These are phyloP conservation scores for Yarrowia hollandica DNA, from an alignment of 805 yeast species.

Conservation along the genomic window DNA sequence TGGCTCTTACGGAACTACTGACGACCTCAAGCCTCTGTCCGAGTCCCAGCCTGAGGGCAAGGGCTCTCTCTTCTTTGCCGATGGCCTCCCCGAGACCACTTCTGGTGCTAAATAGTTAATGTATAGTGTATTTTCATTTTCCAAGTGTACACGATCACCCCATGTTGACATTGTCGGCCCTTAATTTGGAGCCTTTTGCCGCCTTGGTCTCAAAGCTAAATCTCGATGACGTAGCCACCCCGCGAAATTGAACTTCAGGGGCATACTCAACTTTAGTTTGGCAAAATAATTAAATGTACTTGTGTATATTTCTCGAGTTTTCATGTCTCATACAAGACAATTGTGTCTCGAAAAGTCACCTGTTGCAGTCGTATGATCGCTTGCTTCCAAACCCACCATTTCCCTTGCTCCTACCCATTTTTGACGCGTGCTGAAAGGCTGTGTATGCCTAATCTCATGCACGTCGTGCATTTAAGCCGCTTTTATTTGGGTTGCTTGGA, in stretches of 20 bases:
- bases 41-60: conserved; percentile 30
- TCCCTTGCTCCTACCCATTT: neutral
- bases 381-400: neutral
- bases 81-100: conserved; percentile 42
- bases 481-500: too few species aligned
- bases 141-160: too few species aligned
- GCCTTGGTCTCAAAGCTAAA: neutral
- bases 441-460: conserved; percentile 20
- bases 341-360: too few species aligned
- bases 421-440: neutral
- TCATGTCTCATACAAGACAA: too few species aligned
- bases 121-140: too few species aligned
- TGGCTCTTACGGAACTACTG: conserved; percentile 40
- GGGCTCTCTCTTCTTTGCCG: conserved; percentile 40
- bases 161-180: too few species aligned
- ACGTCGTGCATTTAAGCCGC: neutral
- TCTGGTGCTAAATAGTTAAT: conserved; percentile 33
- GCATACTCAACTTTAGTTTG: neutral
- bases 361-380: neutral
- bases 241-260: conserved; percentile 8
- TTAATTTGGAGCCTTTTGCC: too few species aligned
- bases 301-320: neutral
- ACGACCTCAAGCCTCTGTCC: conserved; percentile 40
- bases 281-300: neutral
- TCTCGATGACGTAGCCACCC: neutral